A percentile compares a stretch with the other conserved stretches of the same genome.
Conservation (phyloP, 768 basidiomycete genomes). For the Ramaria rubella region DNA sequence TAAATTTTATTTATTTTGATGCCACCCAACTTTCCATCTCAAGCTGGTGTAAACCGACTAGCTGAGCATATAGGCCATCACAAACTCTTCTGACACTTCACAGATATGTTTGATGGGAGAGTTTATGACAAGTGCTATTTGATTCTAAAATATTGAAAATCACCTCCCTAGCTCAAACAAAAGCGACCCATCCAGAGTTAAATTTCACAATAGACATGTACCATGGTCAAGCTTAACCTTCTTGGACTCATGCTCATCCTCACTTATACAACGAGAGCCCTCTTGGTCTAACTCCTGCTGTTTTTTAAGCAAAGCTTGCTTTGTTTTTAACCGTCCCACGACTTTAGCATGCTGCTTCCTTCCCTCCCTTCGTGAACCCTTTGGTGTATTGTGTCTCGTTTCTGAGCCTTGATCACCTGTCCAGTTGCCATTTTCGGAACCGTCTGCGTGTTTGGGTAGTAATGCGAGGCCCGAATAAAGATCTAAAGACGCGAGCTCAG, state of each 20-base stretch:
- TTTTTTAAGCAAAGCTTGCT: constrained; percentile 4
- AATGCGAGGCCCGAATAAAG: constrained; percentile 51
- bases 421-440: constrained; percentile 9
- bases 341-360: neutral
- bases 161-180: too few relatives aligned
- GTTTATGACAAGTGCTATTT: too few relatives aligned
- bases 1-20: too few relatives aligned
- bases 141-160: too few relatives aligned
- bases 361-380: neutral
- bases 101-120: too few relatives aligned
- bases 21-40: too few relatives aligned
- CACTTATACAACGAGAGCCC: neutral
- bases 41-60: too few relatives aligned
- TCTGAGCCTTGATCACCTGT: neutral
- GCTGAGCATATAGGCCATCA: too few relatives aligned
- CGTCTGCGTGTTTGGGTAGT: constrained; percentile 54
- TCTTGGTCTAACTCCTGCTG: neutral
- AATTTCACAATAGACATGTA: neutral
- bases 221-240: constrained; percentile 4
- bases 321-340: neutral
- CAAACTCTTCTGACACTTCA: too few relatives aligned
- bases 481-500: constrained; percentile 48
- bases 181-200: too few relatives aligned
- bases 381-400: neutral
- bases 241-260: neutral